These are phyloP conservation scores for Typha latifolia DNA, from an alignment of 176 grass and related monocot species.

Conservation along the genomic window DNA sequence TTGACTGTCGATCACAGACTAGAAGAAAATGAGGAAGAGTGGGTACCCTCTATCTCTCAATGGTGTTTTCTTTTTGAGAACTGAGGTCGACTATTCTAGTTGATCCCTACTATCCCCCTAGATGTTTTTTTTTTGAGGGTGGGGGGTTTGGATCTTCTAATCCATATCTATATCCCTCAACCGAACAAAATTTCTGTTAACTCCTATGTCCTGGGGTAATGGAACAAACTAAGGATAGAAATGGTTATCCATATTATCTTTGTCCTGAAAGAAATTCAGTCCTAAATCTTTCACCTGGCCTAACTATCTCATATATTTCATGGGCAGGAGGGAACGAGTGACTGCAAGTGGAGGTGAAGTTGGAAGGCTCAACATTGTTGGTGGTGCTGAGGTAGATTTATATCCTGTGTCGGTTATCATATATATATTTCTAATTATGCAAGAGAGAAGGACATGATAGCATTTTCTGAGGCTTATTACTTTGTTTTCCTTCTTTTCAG, in stretches of 20 bases:
- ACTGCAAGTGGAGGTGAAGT: constrained; percentile 97
- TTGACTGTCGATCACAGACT: constrained; percentile 89
- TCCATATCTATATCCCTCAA: neutral
- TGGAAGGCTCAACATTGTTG: constrained; percentile 88
- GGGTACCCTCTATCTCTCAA: constrained; percentile 17
- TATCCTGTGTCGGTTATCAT: constrained; percentile 11
- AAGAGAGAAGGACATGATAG: neutral
- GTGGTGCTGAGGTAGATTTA: constrained; percentile 76
- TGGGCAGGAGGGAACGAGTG: constrained; percentile 79
- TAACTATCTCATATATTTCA: neutral
- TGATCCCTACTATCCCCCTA: neutral
- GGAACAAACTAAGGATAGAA: neutral
- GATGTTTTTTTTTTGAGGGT: no score
- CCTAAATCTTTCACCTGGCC: neutral
- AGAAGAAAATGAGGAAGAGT: constrained; percentile 99
- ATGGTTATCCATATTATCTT: neutral
- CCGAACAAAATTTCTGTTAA: neutral
- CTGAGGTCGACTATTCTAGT: neutral
- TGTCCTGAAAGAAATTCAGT: neutral
- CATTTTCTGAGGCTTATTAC: neutral
- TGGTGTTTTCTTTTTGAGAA: neutral
- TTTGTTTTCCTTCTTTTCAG: constrained; percentile 37
- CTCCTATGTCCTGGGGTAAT: neutral
- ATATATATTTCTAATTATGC: constrained; percentile 1
- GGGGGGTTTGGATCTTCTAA: no score